Percentiles rank a stretch among this genome's conserved stretches.
These are phyloP conservation scores for Cenococcum geophilum DNA, from an alignment of 495 filamentous ascomycete genomes.

Conservation along the genomic window DNA sequence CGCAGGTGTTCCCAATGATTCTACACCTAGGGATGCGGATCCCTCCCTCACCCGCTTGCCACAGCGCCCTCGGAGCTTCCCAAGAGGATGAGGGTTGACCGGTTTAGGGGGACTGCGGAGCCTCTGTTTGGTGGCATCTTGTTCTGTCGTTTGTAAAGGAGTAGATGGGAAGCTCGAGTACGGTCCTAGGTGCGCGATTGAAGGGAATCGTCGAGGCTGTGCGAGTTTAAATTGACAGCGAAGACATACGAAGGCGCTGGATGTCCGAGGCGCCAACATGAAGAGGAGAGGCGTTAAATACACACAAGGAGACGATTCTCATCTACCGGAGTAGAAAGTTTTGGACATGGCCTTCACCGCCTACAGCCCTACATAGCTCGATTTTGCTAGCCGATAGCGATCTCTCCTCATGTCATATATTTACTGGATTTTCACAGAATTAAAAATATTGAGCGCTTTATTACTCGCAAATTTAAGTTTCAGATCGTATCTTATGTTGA, in stretches of 20 bases:
- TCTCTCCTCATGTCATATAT: neutral
- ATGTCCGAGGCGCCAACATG: conserved; percentile 30
- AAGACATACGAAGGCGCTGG: conserved; percentile 29
- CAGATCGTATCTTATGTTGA: no score
- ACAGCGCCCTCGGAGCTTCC: conserved; percentile 12
- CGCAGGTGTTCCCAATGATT: conserved; percentile 23
- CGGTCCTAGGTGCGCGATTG: neutral
- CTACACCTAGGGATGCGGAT: conserved; percentile 18
- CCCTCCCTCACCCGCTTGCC: conserved; percentile 16
- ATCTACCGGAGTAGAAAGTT: neutral
- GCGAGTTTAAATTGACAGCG: conserved; percentile 22
- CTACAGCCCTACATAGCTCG: neutral
- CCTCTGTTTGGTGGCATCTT: neutral
- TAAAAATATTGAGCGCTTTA: no score
- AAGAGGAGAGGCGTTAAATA: neutral
- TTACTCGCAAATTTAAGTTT: no score
- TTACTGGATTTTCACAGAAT: no score
- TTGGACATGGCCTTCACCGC: conserved; percentile 9
- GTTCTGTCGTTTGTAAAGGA: conserved; percentile 9
- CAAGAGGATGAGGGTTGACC: conserved; percentile 3
- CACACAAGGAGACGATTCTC: neutral
- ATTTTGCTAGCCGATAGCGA: no score
- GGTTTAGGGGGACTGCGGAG: conserved; percentile 1
- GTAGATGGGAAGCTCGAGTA: conserved; percentile 20
- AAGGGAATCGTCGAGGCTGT: neutral